Evolutionary conservation across 495 filamentous ascomycete genomes (phyloP).

Genomic region (Penicillium cinerascens): DNA sequence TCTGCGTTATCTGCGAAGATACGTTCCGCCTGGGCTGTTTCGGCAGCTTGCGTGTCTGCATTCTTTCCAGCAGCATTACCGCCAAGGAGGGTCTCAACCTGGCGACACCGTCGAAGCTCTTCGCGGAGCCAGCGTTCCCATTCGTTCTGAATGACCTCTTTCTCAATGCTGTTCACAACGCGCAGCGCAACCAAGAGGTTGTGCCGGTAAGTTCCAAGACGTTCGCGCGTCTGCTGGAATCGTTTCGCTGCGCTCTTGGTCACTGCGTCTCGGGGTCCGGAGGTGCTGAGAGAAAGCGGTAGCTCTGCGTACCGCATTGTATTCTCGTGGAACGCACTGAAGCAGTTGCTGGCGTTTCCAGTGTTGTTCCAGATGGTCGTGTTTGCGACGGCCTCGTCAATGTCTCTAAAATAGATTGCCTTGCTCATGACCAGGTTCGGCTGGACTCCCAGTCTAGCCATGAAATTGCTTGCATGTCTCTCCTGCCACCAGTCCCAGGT

Average conservation of each 20-base stretch:
- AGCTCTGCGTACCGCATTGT: constrained; percentile 30
- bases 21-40: constrained; percentile 19
- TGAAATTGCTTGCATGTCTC: constrained; percentile 70
- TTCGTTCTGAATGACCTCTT: constrained; percentile 76
- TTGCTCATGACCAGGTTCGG: constrained; percentile 79
- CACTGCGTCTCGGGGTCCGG: constrained; percentile 34
- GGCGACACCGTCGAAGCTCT: constrained; percentile 65
- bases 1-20: constrained; percentile 42
- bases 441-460: constrained; percentile 73
- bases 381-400: constrained; percentile 64
- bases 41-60: constrained; percentile 19
- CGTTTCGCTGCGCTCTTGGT: constrained; percentile 61
- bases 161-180: constrained; percentile 83
- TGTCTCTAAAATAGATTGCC: constrained; percentile 76
- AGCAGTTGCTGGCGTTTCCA: constrained; percentile 41
- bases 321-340: constrained; percentile 44
- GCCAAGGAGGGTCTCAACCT: constrained; percentile 52
- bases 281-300: constrained; percentile 31
- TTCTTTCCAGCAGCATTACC: constrained; percentile 27
- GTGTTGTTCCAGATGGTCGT: constrained; percentile 31
- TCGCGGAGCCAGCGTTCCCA: constrained; percentile 86
- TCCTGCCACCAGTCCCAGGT: constrained; percentile 81
- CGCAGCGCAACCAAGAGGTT: constrained; percentile 88
- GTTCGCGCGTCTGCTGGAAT: constrained; percentile 71
- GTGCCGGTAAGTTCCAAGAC: constrained; percentile 81